Evolutionary conservation across 495 filamentous ascomycete species (phyloP).

Genomic region (Aspergillus egyptiacus): DNA sequence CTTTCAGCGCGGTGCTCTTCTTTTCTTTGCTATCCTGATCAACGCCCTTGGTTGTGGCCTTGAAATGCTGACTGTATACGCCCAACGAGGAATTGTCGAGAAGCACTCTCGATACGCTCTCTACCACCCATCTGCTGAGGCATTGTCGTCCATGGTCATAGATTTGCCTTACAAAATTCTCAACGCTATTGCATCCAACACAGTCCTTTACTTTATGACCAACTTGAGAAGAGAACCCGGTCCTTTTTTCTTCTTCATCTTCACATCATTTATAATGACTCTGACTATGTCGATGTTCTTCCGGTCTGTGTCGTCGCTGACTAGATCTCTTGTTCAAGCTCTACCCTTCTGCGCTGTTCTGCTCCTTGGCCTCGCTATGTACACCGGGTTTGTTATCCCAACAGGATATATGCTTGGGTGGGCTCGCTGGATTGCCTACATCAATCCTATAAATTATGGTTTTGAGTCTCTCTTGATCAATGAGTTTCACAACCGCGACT

Average conservation of each 20-base stretch:
- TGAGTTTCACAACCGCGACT: constrained; percentile 53
- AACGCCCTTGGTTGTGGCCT: constrained; percentile 4
- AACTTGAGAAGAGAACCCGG: constrained; percentile 41
- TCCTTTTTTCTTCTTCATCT: constrained; percentile 56
- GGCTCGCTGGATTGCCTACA: constrained; percentile 49
- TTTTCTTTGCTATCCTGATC: constrained; percentile 70
- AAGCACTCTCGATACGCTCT: constrained; percentile 63
- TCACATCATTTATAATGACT: constrained; percentile 49
- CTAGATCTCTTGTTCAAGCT: constrained; percentile 45
- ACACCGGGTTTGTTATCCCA: constrained; percentile 48
- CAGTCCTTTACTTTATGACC: constrained; percentile 59
- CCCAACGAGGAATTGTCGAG: constrained; percentile 60
- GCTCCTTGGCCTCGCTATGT: constrained; percentile 44
- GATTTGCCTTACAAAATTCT: constrained; percentile 56
- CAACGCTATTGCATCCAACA: constrained; percentile 48
- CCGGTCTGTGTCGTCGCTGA: constrained; percentile 43
- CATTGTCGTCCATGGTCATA: constrained; percentile 52
- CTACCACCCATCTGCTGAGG: constrained; percentile 61
- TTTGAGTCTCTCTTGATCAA: constrained; percentile 47
- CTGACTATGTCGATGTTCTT: constrained; percentile 57
- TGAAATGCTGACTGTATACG: constrained; percentile 57
- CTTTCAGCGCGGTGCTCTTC: constrained; percentile 72
- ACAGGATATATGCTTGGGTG: constrained; percentile 47
- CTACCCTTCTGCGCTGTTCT: constrained; percentile 34
- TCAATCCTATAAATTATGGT: constrained; percentile 45